A percentile compares a stretch with the other conserved stretches of the same genome.
These are phyloP conservation scores for Trametes polyzona DNA, from an alignment of 1,284 basidiomycete species.

Conservation along the genomic window DNA sequence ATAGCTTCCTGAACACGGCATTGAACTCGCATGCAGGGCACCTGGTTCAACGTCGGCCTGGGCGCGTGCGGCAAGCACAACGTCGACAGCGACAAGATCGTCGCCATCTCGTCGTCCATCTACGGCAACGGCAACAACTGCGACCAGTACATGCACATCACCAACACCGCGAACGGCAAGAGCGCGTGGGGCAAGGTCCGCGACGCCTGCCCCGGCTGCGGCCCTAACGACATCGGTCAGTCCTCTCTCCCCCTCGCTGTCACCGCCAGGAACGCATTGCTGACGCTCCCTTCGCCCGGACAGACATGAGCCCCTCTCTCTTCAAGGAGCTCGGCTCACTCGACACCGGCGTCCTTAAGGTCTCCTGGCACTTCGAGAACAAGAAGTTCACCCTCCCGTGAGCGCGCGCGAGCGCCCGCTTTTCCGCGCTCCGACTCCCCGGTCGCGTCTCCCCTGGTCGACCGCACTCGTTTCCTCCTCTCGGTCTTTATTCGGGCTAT, in stretches of 20 bases:
- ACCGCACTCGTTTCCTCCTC: conserved; percentile 2
- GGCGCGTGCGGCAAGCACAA: conserved; percentile 46
- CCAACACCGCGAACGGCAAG: conserved; percentile 39
- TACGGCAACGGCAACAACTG: conserved; percentile 44
- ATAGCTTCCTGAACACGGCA: background rate
- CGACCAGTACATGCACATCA: conserved; percentile 40
- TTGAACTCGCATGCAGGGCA: conserved; percentile 37
- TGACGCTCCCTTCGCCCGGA: background rate
- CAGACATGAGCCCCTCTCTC: conserved; percentile 37
- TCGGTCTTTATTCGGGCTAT: conserved; percentile 22
- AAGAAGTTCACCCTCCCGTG: conserved; percentile 23
- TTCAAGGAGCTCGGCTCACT: conserved; percentile 34
- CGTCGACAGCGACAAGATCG: conserved; percentile 40
- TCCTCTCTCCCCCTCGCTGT: background rate
- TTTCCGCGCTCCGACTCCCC: background rate
- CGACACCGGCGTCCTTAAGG: conserved; percentile 33
- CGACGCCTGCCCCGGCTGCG: conserved; percentile 43
- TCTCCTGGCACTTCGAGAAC: conserved; percentile 36
- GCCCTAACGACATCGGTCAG: conserved; percentile 39
- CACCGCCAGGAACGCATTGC: background rate
- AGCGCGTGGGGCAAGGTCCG: conserved; percentile 35
- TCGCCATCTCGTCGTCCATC: conserved; percentile 41
- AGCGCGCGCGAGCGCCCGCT: conserved; percentile 5
- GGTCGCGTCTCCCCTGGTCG: background rate
- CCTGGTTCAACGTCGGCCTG: conserved; percentile 47